Evolutionary conservation across 2,329 filamentous ascomycete genomes (phyloP).

Genomic region (Berkeleyomyces rouxiae): DNA sequence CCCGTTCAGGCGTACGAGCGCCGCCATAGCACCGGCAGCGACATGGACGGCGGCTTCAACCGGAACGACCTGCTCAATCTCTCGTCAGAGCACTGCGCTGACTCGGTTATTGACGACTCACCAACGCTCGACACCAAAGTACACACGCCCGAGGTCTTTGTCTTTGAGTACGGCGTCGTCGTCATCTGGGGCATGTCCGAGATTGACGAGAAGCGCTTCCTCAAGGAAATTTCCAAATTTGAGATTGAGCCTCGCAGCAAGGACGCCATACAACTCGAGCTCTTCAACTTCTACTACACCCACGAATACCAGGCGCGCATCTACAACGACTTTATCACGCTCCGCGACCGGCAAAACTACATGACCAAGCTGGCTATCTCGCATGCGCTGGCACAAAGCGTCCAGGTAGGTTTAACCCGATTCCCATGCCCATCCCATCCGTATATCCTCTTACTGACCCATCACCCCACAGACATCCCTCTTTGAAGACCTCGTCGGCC

Average conservation of each 20-base stretch:
- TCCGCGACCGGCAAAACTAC: conserved; percentile 87
- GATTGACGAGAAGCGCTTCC: conserved; percentile 74
- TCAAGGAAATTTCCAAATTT: conserved; percentile 89
- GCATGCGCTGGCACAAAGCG: conserved; percentile 85
- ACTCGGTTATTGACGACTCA: conserved; percentile 27
- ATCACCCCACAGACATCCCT: conserved; percentile 55
- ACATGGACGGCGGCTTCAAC: conserved; percentile 18
- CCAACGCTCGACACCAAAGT: conserved; percentile 74
- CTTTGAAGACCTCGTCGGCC: conserved; percentile 88
- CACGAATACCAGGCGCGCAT: conserved; percentile 94
- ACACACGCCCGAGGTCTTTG: conserved; percentile 83
- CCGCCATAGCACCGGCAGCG: conserved; percentile 60
- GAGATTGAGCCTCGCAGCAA: conserved; percentile 76
- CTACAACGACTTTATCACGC: conserved; percentile 97
- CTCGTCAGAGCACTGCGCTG: neutral
- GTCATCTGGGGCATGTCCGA: conserved; percentile 97
- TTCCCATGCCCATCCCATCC: neutral
- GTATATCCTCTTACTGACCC: conserved; percentile 15
- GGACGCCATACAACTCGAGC: conserved; percentile 86
- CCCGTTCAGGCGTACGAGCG: conserved; percentile 38
- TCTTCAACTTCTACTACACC: conserved; percentile 99
- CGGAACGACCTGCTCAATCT: conserved; percentile 9
- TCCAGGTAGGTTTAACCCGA: conserved; percentile 45
- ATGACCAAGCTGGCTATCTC: conserved; percentile 97
- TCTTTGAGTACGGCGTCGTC: conserved; percentile 94